phyloP scores from a whole-genome alignment of 2,329 filamentous ascomycete genomes.

The Nothopassalora personata region DNA sequence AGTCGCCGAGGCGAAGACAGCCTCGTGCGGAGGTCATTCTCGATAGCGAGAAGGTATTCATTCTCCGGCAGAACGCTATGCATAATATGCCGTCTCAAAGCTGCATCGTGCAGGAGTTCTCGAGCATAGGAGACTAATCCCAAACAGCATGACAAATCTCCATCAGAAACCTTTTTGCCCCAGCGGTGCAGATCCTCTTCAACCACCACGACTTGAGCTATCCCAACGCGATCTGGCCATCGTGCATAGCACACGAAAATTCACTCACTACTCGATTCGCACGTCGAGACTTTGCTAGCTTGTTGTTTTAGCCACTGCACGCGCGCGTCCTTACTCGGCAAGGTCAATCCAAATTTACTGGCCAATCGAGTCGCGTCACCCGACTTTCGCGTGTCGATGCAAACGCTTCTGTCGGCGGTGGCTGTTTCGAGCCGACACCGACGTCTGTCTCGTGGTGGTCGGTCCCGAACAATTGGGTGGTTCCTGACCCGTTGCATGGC shows the following conservation, averaged over 20 bases:
- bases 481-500: background rate
- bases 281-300: background rate
- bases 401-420: background rate
- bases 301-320: slow-evolving; percentile 2
- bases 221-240: background rate
- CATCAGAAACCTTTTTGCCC: background rate
- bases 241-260: slow-evolving; percentile 1
- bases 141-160: background rate
- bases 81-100: too few relatives aligned
- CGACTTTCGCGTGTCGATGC: background rate
- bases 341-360: background rate
- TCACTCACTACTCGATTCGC: background rate
- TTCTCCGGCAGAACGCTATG: background rate
- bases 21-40: background rate
- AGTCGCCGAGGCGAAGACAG: background rate
- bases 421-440: background rate
- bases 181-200: too few relatives aligned
- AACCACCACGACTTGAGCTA: background rate
- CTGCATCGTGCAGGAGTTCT: background rate
- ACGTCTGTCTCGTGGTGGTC: background rate
- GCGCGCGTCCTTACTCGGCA: background rate
- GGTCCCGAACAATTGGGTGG: background rate
- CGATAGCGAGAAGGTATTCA: background rate
- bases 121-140: background rate
- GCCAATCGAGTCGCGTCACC: background rate